phyloP scores from a whole-genome alignment of 2,329 filamentous ascomycete species.

The Sclerotiophoma versabilis region DNA sequence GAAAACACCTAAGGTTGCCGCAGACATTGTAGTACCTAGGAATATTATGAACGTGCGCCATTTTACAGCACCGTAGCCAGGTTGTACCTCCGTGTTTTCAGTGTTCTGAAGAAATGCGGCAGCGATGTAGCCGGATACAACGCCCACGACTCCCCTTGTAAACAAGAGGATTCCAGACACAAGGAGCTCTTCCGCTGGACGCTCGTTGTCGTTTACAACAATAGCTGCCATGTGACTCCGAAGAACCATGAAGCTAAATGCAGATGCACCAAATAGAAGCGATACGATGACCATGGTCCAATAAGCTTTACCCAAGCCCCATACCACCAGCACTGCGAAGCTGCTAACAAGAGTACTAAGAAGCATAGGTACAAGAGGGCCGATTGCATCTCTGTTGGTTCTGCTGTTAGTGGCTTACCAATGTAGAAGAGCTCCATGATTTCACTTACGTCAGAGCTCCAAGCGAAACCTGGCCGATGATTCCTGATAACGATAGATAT shows the following conservation, averaged over 20 bases:
- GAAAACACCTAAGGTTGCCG: not conserved
- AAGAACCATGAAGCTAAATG: constrained; percentile 3
- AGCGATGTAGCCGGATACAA: not conserved
- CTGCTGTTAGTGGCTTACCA: not conserved
- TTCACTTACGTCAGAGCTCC: not conserved
- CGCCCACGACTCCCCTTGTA: not conserved
- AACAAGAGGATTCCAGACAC: constrained; percentile 1
- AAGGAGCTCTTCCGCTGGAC: not conserved
- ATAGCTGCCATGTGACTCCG: not conserved
- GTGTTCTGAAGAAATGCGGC: not conserved
- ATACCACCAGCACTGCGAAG: not conserved
- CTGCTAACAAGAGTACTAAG: not conserved
- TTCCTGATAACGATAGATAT: not conserved
- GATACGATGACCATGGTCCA: not conserved
- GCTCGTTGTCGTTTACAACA: not conserved
- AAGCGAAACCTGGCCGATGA: not conserved
- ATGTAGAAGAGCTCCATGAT: not conserved
- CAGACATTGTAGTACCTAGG: not conserved
- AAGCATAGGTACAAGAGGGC: constrained; percentile 2
- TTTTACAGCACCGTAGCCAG: not conserved
- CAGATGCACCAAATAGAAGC: not conserved
- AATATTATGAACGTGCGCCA: not conserved
- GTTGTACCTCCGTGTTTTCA: not conserved
- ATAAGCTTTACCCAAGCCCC: not conserved
- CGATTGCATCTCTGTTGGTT: not conserved